These are phyloP conservation scores for Gracilariopsis chorda DNA, from an alignment of 23 red algal species.

Conservation along the genomic window DNA sequence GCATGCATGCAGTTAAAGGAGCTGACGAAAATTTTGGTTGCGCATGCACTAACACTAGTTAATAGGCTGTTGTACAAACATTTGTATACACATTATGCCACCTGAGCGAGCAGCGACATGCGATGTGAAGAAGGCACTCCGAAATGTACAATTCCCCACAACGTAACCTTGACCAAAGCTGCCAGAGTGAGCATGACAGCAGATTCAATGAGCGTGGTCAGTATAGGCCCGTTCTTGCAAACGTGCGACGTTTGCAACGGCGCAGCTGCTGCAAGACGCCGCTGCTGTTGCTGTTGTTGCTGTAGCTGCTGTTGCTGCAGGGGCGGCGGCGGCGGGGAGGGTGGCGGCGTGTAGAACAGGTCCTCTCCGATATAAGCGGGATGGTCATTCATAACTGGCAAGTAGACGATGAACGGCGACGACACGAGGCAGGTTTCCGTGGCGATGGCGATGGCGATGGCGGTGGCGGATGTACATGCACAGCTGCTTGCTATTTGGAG, in stretches of 20 bases:
- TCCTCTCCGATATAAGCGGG: too few species aligned
- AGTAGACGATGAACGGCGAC: too few species aligned
- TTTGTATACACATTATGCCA: not conserved
- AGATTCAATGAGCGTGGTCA: constrained; percentile 1
- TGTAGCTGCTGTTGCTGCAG: not conserved
- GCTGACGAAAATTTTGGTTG: too few species aligned
- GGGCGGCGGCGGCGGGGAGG: not conserved
- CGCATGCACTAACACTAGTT: too few species aligned
- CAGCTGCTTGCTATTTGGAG: too few species aligned
- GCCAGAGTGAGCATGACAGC: constrained; percentile 22
- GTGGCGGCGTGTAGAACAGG: too few species aligned
- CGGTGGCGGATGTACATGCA: too few species aligned
- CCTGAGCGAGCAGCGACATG: not conserved
- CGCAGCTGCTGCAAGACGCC: not conserved
- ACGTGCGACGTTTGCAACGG: not conserved
- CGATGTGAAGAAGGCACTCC: constrained; percentile 2
- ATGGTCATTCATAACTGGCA: too few species aligned
- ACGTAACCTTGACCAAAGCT: not conserved
- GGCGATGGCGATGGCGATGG: not conserved
- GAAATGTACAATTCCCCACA: constrained; percentile 45
- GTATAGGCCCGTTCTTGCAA: not conserved
- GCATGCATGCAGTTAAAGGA: too few species aligned
- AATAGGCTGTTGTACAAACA: too few species aligned
- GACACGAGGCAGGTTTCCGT: not conserved
- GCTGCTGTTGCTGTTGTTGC: not conserved